Evolutionary conservation across 1,284 basidiomycete species (phyloP), one percentile per base, ranked within the genome.

Genomic region (Melanopsichium pennsylvanicum): DNA sequence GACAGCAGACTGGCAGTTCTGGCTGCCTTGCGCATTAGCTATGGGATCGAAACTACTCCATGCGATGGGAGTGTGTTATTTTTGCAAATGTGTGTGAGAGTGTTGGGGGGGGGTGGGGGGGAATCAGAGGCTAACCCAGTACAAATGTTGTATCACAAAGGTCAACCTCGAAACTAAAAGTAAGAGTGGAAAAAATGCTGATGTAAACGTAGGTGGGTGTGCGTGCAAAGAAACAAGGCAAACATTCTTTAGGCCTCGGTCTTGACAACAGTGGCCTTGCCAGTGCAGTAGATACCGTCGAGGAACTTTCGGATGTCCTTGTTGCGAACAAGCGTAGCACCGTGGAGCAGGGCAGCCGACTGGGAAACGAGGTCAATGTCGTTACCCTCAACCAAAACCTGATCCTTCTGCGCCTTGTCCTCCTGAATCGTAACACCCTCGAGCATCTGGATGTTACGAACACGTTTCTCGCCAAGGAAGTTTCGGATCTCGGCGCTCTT

Each of bases 351-450:
- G 38, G 79, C 79, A 23, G 78, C 79, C 52, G 75, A 77, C 61
- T 81, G 79, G 43, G 79, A 81, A 37, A 81, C 79, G 43, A 70
- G 70, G 50, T 81, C 76, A 51, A 81, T 79, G 77, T 81, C 96
- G 82, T 94, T 79, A 55, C 78, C 79, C 72, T 80, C 77, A 34
- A 78, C 72, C 13, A 78, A 64, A 12, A 81, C 74, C 69, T 76
- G 80, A 76, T 98, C 96, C 87, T 99, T 99, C 84, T 93, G 91
- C 56, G 89, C 85, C 84, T 93, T 93, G 70, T 93, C 96, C 83
- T 98, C 93, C 41, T 87, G 82, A 80, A 98, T 85, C 42, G 85
- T 89, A 51, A 95, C 92, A 74, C 96, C 96, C 39, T 87, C 86
- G 79, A 95, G 85, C 95, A 99, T 97, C 73, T 86, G 82, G 66